These are phyloP conservation scores for Cladosporium sp. DNA, from an alignment of 2,329 filamentous ascomycete genomes.

Conservation along the genomic window DNA sequence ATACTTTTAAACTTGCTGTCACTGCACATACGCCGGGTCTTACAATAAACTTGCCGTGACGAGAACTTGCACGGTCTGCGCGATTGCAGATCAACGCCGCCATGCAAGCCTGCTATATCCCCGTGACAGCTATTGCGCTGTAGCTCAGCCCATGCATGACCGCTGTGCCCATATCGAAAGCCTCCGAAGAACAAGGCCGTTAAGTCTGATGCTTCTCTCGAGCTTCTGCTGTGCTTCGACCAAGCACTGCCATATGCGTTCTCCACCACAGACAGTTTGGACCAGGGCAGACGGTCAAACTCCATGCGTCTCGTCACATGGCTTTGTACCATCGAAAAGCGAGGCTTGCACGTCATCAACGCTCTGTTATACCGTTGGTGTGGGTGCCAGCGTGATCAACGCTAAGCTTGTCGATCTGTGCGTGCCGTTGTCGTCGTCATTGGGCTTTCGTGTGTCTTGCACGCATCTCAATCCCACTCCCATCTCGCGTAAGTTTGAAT, in stretches of 20 bases:
- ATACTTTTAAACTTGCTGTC: not conserved
- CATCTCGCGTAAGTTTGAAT: not conserved
- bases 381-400: not conserved
- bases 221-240: not conserved
- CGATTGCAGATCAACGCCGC: not conserved
- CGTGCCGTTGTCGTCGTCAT: not conserved
- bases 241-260: not conserved
- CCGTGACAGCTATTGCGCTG: not conserved
- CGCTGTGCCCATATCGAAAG: not conserved
- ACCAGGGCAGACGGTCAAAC: not conserved
- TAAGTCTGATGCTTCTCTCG: not conserved
- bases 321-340: not conserved
- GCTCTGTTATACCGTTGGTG: not conserved
- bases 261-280: not conserved
- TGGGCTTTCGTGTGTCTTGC: not conserved
- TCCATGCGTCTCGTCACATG: not conserved
- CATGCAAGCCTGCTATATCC: conserved; percentile 4
- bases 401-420: not conserved
- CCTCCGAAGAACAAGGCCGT: not conserved
- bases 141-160: not conserved
- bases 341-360: not conserved
- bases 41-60: not conserved
- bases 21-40: too few relatives aligned
- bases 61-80: not conserved
- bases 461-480: not conserved